A percentile compares a stretch with the other conserved stretches of the same genome.
Evolutionary conservation across 306 rosid genomes (phyloP).

Genomic region (Purshia tridentata): DNA sequence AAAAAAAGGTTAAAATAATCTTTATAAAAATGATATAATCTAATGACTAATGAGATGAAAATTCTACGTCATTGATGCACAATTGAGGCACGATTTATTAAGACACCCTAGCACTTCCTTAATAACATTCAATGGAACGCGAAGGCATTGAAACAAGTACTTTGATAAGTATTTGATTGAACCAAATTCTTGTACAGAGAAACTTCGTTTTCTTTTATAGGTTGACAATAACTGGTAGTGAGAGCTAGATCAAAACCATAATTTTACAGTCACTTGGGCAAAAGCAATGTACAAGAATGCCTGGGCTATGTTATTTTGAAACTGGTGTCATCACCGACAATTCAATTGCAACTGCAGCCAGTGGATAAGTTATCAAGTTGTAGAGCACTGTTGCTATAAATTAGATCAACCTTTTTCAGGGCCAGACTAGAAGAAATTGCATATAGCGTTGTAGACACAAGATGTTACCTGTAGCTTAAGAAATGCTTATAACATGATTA

Average conservation of each 20-base stretch:
- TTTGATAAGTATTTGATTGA: background rate
- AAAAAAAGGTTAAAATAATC: no score
- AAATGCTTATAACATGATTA: background rate
- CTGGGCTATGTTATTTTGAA: background rate
- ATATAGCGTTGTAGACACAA: background rate
- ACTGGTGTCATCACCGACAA: background rate
- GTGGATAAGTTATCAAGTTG: background rate
- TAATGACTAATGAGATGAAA: no score
- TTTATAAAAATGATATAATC: no score
- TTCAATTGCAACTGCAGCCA: background rate
- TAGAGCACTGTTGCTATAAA: background rate
- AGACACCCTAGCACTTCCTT: no score
- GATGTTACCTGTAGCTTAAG: background rate
- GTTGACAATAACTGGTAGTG: background rate
- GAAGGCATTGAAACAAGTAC: background rate
- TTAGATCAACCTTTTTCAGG: background rate
- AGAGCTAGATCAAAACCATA: background rate
- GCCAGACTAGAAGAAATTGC: background rate
- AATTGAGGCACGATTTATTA: no score
- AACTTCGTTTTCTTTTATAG: background rate
- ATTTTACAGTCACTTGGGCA: background rate
- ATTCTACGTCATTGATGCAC: no score
- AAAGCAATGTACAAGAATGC: background rate
- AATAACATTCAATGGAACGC: background rate
- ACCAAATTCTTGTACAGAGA: background rate